Evolutionary conservation across 2,329 filamentous ascomycete genomes (phyloP), one percentile per base, ranked within the genome.

Genomic region (Colletotrichum acutatum): DNA sequence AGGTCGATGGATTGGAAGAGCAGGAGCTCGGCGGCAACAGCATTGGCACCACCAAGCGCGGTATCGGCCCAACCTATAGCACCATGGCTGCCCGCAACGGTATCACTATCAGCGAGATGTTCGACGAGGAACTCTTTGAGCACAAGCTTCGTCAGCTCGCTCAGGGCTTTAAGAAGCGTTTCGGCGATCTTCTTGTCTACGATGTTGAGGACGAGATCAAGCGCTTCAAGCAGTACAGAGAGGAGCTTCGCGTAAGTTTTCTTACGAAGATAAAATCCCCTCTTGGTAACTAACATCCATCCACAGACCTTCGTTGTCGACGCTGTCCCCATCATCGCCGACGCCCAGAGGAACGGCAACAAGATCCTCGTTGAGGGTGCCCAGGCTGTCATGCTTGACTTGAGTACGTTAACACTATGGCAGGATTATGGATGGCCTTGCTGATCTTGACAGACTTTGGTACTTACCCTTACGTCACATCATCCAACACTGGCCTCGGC

Each of bases 1-100:
- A 89, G 74, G 91, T 93, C 16, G 93, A 94, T 77, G 92, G 92
- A 4, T 86, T 94, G 9, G 91, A 94, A 80, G 90, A 91, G 80
- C 78, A 78, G 14, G 86, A 88, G 77, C 81, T 89, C 32, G 85
- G 86, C 30, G 79, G 71, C 32, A 73, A 73, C 67, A 74, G 71
- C 49, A 82, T 84, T 66, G 82, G 82, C 70, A 84, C 82, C 67
- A 84, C 82, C 59, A 78, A 78, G 73, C 79, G 81, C 63, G 82
- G 82, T 66, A 86, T 87, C 75, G 82, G 82, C 22, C 82, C 80
- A 22, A 78, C 78, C 46, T 84, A 83, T 74, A 77, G 89, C 82
- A 87, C 87, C 72, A 92, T 91, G 81, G 89, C 89, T 24, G 71
- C 71, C 74, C 62, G 93, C 77, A 93, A 86, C 76, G 93, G 93